phyloP scores from a whole-genome alignment of 345 rosid genomes.

The Gossypium longicalyx region DNA sequence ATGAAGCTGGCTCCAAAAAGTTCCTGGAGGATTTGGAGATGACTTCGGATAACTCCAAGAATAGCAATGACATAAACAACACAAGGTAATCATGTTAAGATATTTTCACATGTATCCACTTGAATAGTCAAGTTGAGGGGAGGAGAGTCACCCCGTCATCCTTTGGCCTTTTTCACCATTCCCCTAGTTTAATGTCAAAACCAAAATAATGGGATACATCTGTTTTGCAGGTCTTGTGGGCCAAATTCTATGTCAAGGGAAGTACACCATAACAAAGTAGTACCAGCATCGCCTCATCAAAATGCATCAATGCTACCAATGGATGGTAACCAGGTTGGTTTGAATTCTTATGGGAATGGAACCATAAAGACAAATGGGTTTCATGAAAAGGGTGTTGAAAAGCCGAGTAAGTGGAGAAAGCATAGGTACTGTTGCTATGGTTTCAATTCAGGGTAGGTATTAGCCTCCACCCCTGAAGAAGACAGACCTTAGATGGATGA shows the following conservation, averaged over 20 bases:
- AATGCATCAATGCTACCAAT: constrained; percentile 7
- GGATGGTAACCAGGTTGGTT: constrained; percentile 21
- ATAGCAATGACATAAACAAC: constrained; percentile 25
- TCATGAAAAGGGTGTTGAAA: constrained; percentile 19
- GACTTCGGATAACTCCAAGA: constrained; percentile 31
- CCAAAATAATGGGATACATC: neutral
- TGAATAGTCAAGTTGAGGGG: too few relatives aligned
- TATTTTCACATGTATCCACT: neutral
- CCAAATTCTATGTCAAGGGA: constrained; percentile 47
- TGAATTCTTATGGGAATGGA: constrained; percentile 14
- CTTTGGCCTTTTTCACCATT: too few relatives aligned
- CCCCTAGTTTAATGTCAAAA: neutral
- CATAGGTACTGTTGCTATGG: constrained; percentile 40
- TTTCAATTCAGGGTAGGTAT: neutral
- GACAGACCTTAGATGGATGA: neutral
- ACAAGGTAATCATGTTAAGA: constrained; percentile 31
- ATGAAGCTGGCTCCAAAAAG: constrained; percentile 29
- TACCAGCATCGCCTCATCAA: constrained; percentile 50
- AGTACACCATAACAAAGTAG: constrained; percentile 50
- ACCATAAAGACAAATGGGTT: constrained; percentile 15
- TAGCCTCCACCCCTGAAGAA: neutral
- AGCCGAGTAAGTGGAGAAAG: constrained; percentile 9
- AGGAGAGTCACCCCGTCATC: too few relatives aligned
- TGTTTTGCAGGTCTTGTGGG: constrained; percentile 34
- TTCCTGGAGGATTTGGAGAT: constrained; percentile 21